A percentile compares a stretch with the other conserved stretches of the same genome.
phyloP scores from a whole-genome alignment of 1,284 basidiomycete species.

The Cutaneotrichosporon daszewskae region DNA sequence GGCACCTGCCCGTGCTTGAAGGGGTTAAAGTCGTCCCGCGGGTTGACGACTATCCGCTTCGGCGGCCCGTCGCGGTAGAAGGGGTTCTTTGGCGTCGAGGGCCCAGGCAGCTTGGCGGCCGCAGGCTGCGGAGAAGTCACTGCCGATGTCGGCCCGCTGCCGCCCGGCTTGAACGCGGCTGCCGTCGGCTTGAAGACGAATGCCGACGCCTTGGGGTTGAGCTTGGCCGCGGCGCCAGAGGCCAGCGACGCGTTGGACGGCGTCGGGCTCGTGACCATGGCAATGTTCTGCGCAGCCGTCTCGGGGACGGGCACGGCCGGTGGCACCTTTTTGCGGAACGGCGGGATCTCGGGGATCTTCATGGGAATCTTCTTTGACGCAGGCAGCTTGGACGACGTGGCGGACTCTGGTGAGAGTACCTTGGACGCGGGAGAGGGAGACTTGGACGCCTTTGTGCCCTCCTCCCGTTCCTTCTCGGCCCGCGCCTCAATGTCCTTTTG shows the following conservation, averaged over 20 bases:
- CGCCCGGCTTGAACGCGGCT: slow-evolving; percentile 43
- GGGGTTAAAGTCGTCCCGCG: slow-evolving; percentile 92
- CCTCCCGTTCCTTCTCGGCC: slow-evolving; percentile 56
- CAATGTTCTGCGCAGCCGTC: slow-evolving; percentile 33
- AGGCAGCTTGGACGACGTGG: slow-evolving; percentile 5
- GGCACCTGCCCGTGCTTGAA: slow-evolving; percentile 63
- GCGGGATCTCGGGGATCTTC: slow-evolving; percentile 79
- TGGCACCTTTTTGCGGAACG: slow-evolving; percentile 59
- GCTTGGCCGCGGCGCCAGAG: slow-evolving; percentile 48
- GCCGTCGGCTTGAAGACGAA: slow-evolving; percentile 60
- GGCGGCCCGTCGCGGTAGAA: slow-evolving; percentile 74
- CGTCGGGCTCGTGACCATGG: slow-evolving; percentile 48
- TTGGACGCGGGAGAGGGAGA: slow-evolving; percentile 26
- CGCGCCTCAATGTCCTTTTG: slow-evolving; percentile 75
- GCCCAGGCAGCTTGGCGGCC: slow-evolving; percentile 6
- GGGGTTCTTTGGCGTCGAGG: slow-evolving; percentile 57
- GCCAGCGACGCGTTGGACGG: slow-evolving; percentile 40
- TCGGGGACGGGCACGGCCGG: slow-evolving; percentile 34
- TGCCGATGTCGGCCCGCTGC: slow-evolving; percentile 5
- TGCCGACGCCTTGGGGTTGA: slow-evolving; percentile 69
- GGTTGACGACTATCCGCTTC: slow-evolving; percentile 72
- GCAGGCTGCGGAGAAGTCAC: slow-evolving; percentile 4
- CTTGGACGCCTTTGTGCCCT: slow-evolving; percentile 16
- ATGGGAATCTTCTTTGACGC: slow-evolving; percentile 45
- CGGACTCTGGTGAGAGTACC: slow-evolving; percentile 25